These are phyloP conservation scores for Colletotrichum horii DNA, from an alignment of 2,329 filamentous ascomycete genomes.

Conservation along the genomic window DNA sequence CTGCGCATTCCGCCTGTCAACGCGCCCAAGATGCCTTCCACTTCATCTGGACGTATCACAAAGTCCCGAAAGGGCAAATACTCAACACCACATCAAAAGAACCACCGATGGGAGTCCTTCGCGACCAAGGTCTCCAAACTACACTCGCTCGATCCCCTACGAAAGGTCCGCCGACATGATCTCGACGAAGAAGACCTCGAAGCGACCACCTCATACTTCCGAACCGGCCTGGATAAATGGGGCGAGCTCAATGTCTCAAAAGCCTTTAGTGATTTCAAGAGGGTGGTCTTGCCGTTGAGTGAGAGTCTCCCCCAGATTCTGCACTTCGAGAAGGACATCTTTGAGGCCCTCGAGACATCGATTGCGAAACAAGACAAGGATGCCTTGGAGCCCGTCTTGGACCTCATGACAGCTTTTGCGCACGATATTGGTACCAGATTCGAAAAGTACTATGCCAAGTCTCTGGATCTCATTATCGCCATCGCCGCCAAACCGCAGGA, in stretches of 20 bases:
- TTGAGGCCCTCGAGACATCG: conserved; percentile 76
- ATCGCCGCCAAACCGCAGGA: conserved; percentile 80
- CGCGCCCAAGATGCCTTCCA: conserved; percentile 60
- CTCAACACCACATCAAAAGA: conserved; percentile 76
- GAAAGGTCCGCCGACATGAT: conserved; percentile 84
- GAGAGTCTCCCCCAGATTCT: conserved; percentile 92
- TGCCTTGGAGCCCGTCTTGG: conserved; percentile 84
- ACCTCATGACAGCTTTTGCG: conserved; percentile 91
- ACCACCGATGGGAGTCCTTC: conserved; percentile 92
- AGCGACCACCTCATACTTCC: conserved; percentile 85
- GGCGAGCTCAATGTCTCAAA: conserved; percentile 87
- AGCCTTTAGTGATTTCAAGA: conserved; percentile 78
- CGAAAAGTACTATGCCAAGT: conserved; percentile 82
- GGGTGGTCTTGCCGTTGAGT: conserved; percentile 76
- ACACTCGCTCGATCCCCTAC: conserved; percentile 88
- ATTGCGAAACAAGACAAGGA: conserved; percentile 80
- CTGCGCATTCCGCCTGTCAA: conserved; percentile 10
- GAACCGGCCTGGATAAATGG: conserved; percentile 85
- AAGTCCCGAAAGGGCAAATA: conserved; percentile 74
- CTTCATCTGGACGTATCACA: conserved; percentile 69
- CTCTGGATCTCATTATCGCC: conserved; percentile 76
- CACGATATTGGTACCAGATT: conserved; percentile 88
- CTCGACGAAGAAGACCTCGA: conserved; percentile 80
- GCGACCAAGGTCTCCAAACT: conserved; percentile 88
- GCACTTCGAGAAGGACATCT: conserved; percentile 86